phyloP scores from a whole-genome alignment of 2,329 filamentous ascomycete genomes.

The Scleromitrula shiraiana region DNA sequence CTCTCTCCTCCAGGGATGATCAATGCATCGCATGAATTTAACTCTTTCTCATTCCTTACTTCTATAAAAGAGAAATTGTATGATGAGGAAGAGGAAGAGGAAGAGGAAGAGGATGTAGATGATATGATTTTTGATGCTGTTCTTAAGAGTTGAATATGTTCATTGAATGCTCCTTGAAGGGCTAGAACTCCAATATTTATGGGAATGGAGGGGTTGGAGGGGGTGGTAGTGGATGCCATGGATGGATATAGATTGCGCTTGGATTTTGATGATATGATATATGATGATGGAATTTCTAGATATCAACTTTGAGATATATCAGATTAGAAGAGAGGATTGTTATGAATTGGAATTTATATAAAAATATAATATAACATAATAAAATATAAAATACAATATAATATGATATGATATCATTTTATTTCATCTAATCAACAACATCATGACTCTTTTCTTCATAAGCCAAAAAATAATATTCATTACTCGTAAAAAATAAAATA shows the following conservation, averaged over 20 bases:
- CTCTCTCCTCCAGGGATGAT: conserved; percentile 93
- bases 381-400: no score
- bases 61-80: conserved; percentile 49
- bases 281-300: no score
- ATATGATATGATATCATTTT: not conserved
- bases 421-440: no score
- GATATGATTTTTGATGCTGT: conserved; percentile 55
- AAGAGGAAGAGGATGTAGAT: conserved; percentile 15
- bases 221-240: not conserved
- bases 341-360: no score
- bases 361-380: no score
- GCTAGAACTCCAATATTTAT: conserved; percentile 57
- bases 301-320: no score
- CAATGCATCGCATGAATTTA: conserved; percentile 69
- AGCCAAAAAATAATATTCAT: no score
- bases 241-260: not conserved
- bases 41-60: conserved; percentile 67
- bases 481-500: no score
- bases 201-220: not conserved
- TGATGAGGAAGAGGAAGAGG: not conserved
- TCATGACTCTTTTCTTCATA: no score
- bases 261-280: not conserved
- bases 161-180: conserved; percentile 86
- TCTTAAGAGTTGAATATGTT: conserved; percentile 72
- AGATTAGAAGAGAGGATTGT: no score